A percentile compares a stretch with the other conserved stretches of the same genome.
Evolutionary conservation across 805 yeast genomes (phyloP).

Genomic region (Yarrowia yakushimensis): DNA sequence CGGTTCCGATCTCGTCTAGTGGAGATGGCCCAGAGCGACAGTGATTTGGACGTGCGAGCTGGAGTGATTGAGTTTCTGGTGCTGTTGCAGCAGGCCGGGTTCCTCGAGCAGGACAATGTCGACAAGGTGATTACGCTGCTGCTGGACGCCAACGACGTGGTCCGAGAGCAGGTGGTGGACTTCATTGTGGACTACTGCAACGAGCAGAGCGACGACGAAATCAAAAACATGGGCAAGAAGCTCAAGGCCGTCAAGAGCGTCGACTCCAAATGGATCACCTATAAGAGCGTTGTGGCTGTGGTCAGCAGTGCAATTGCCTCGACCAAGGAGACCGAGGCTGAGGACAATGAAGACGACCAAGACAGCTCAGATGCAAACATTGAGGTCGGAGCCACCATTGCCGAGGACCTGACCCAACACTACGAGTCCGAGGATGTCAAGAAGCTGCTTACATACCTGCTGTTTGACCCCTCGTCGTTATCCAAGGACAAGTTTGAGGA

Average conservation of each 20-base stretch:
- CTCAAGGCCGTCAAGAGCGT: neutral
- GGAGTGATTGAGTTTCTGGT: conserved; percentile 51
- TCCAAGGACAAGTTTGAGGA: conserved; percentile 12
- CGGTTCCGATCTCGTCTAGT: conserved; percentile 63
- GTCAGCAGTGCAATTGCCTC: neutral
- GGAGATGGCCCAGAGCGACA: conserved; percentile 57
- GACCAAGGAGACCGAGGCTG: neutral
- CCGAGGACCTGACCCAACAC: neutral
- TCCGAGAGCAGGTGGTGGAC: conserved; percentile 50
- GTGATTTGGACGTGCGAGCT: conserved; percentile 53
- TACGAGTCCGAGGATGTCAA: neutral
- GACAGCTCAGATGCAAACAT: neutral
- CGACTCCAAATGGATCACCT: neutral
- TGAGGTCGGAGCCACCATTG: neutral
- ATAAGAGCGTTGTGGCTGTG: neutral
- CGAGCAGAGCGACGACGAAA: conserved; percentile 32
- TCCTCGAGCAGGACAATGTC: conserved; percentile 58
- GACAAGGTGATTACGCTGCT: conserved; percentile 44
- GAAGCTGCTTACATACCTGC: neutral
- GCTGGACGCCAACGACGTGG: conserved; percentile 38
- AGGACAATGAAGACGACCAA: neutral
- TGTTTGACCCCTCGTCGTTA: conserved; percentile 11
- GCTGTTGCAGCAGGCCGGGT: conserved; percentile 58
- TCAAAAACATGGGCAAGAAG: conserved; percentile 21
- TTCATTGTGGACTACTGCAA: conserved; percentile 44